Base-by-base conservation (phyloP, 176 grass and related monocot genomes). In the Neostapfia colusana region DNA sequence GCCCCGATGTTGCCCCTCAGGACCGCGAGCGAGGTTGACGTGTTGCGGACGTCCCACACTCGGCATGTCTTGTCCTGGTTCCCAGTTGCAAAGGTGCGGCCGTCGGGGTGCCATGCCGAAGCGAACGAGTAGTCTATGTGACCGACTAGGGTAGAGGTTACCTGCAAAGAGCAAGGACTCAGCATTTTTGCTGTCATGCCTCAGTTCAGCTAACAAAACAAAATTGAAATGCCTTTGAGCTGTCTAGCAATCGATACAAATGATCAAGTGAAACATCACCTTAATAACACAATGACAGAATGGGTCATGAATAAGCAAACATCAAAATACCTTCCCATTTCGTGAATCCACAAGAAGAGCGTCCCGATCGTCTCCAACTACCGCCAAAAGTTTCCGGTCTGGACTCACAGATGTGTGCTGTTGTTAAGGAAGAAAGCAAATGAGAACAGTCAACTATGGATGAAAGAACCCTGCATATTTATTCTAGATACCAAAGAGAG, bases 41-140 rank as follows among this genome's bases (percentile, higher is more conserved):
- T 79, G 58, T 98, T 98, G 39, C 95, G 81, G 10, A 89, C 28
- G 51, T 98, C 95, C 91, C 91, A 98, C 5, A 98, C 65, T 0
- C 95, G 88, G 68, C 95, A 98, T 2, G 91, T 91, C 75, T 94
- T 98, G 63, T 98, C 95, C 72, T 98, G 95, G 79, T 98, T 98
- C 20, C 95, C 95, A 0, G 95, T 98, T 11, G 89, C 89, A 0
- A 98, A 92, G 15, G 87, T 91, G 46, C 10, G 55, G 4, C 88
- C 86, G 0, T 87, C 71, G 0, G 95, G 95, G 27, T 91, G 79
- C 93, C 93, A 97, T 50, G 90, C 90, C 0, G 93, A 91, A 17
- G 93, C 93, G 39, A 98, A 98, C 39, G 95, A 97, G 69, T 89
- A 97, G 69, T 97, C 95, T 24, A 80, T 59, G 88, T 97, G 95